Evolutionary conservation across 768 basidiomycete species (phyloP).

Genomic region (Sporobolomyces roseus): DNA sequence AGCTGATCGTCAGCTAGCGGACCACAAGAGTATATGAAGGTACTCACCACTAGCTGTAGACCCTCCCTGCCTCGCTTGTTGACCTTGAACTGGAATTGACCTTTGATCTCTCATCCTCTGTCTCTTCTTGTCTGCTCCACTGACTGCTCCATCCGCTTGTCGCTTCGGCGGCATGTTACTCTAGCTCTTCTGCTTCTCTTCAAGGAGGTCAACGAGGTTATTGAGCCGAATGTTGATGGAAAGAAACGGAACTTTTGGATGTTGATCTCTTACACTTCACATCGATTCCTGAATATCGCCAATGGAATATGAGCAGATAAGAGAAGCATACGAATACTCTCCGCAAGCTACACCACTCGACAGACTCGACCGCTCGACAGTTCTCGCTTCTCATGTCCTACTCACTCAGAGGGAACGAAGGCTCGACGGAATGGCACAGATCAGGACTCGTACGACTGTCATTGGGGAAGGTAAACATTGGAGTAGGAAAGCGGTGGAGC

Average conservation of each 20-base stretch:
- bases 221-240: not conserved
- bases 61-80: not conserved
- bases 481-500: not conserved
- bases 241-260: not conserved
- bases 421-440: not conserved
- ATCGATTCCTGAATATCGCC: not conserved
- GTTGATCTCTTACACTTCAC: not conserved
- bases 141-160: not conserved
- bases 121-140: slow-evolving; percentile 36
- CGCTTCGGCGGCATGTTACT: slow-evolving; percentile 33
- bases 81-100: slow-evolving; percentile 23
- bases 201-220: not conserved
- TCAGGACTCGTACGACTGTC: not conserved
- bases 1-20: not conserved
- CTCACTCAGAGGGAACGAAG: not conserved
- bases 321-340: not conserved
- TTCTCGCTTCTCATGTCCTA: not conserved
- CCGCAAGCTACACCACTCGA: not conserved
- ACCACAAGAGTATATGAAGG: no score
- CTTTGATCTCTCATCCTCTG: slow-evolving; percentile 30
- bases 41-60: slow-evolving; percentile 19
- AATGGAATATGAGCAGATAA: not conserved
- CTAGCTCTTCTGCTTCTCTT: not conserved
- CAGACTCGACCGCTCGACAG: not conserved
- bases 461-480: not conserved